Evolutionary conservation across 2,329 filamentous ascomycete genomes (phyloP), one percentile per base, ranked within the genome.

Genomic region (Amauroascus niger): DNA sequence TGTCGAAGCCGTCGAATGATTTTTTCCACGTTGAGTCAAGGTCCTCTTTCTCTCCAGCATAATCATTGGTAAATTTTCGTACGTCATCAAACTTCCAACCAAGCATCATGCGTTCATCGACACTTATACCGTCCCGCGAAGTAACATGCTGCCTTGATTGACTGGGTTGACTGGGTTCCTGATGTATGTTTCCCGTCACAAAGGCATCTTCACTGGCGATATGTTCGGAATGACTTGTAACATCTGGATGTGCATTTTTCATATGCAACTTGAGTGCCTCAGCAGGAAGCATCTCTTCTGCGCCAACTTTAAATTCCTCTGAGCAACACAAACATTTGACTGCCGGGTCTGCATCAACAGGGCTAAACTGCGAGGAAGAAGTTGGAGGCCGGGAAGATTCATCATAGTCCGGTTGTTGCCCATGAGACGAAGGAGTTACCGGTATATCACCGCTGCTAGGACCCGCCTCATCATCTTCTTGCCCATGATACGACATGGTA

Each of bases 11-110:
- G 16, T 61, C 58, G 58, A 70, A 70, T 13, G 62, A 60, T 33
- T 59, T 43, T 20, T 65, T 59, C 70, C 70, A 72, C 5, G 60
- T 58, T 5, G 60, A 41, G 6, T 67, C 63, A 9, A 70, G 60
- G 39, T 62, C 61, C 28, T 63, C 55, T 2, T 59, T 57, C 22
- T 63, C 61, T n/a, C 66, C 61, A 39, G 68, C 62, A 43, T 71
- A 71, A 20, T 65, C 61, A 4, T 58, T 49, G 9, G 64, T 67
- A 46, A 72, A 71, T 1, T 62, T 62, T 16, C 59, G 52, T 5
- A 65, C 63, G 47, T 71, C 60, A 53, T 72, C 59, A 18, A 72
- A 60, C 28, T 65, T 70, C 70, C 70, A 72, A 44, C 65, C 59
- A 28, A 63, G 57, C 8, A 62, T 57, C 18, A 71, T 60, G 32